A percentile compares a stretch with the other conserved stretches of the same genome.
phyloP scores from a whole-genome alignment of 2,329 filamentous ascomycete genomes.

The Hymenoscyphus occultus region DNA sequence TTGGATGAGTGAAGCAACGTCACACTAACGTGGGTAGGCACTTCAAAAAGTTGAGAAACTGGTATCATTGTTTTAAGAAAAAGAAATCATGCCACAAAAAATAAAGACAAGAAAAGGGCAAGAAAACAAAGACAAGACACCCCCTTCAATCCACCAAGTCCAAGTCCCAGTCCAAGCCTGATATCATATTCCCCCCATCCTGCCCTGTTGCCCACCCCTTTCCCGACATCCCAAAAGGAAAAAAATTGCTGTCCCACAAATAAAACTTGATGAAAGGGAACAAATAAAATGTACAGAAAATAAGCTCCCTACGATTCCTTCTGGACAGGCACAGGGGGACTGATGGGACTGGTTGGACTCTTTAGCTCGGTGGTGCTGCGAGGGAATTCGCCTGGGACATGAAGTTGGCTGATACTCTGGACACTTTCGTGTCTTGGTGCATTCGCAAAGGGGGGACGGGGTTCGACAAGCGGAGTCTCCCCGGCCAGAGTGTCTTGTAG shows the following conservation, averaged over 20 bases:
- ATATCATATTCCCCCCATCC: neutral
- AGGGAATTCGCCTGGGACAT: constrained; percentile 36
- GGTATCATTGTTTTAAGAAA: neutral
- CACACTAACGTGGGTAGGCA: too few relatives aligned
- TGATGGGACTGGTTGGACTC: neutral
- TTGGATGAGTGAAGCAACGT: too few relatives aligned
- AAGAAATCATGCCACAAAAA: neutral
- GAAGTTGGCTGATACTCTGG: constrained; percentile 32
- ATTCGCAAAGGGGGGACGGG: constrained; percentile 25
- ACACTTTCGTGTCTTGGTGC: constrained; percentile 31
- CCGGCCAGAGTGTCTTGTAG: constrained; percentile 15
- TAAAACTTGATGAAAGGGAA: neutral
- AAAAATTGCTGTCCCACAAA: neutral
- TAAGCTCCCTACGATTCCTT: neutral
- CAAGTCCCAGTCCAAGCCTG: neutral
- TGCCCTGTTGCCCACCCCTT: neutral
- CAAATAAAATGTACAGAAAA: neutral
- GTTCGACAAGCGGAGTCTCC: constrained; percentile 8
- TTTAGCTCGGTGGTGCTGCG: neutral
- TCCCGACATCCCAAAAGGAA: neutral
- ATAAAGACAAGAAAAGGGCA: neutral
- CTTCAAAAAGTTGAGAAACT: neutral
- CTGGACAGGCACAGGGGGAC: neutral
- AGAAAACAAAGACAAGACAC: neutral
- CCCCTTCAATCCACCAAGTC: neutral